Base-by-base conservation (phyloP, 306 rosid species). In the Urtica urens region DNA sequence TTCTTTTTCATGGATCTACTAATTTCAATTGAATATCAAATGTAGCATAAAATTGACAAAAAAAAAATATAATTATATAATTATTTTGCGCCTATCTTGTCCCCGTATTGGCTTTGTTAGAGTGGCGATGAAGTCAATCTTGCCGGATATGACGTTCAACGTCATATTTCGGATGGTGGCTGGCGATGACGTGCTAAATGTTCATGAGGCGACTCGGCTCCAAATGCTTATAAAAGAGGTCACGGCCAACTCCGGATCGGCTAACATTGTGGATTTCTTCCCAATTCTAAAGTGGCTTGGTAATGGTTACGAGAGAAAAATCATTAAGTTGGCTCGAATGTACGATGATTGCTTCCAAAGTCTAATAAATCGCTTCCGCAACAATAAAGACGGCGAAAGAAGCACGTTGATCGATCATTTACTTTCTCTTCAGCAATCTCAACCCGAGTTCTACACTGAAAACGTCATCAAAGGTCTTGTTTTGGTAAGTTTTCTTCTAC, bases 151-250 rank as follows among this genome's bases (percentile, higher is more conserved):
- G 57, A 27, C 49, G 7, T 39, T 49, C 21, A 59, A 38, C 57
- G 30, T 49, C 49, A 39, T 49, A 14, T 48, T 49, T 49, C 38
- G 50, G 7, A 59, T 59, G 50, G 57, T 49, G 39, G 49, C 65
- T 3, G 65, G 65, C 10, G 57, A 49, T 0, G 56, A 6, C 16
- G 53, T 30, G 1, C 39, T 10, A 14, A 57, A 47, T 10, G 39
- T n/a, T 19, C 57, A 57, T 12, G 80, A 76, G 37, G 83, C 81
- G 1, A 47, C 12, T 49, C 24, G 27, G 31, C 76, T 80, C 28
- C 48, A 70, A 40, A 64, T 64, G 7, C 27, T 51, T 1, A 64
- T 67, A 53, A 23, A 40, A 9, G 76, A 73, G 67, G 28, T 10
- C 15, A 0, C 29, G 12, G 8, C 14, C 0, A 14, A 6, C 3